Evolutionary conservation across 768 basidiomycete species (phyloP), one percentile per base, ranked within the genome.

Genomic region (Russula sp.): DNA sequence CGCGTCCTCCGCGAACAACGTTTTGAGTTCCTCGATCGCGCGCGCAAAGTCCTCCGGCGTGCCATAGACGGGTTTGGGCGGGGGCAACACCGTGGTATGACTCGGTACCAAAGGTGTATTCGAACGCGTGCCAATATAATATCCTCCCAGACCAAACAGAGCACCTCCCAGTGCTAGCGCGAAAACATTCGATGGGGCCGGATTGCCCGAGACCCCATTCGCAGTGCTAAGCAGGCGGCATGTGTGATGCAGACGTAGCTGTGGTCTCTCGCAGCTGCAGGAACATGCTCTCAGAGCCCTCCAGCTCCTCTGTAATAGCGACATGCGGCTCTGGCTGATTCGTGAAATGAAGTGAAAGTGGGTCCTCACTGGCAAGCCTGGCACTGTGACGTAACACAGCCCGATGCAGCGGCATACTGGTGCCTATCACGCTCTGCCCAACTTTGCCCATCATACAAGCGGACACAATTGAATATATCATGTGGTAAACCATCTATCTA

Each of bases 1-100:
- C 0, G 42, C 32, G 1, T 44, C 62, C 20, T 60, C 59, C 20
- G 58, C 31, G 20, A 69, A 64, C 22, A 50, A 40, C 13, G 45
- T 10, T 54, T 53, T 58, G 53, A 74, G 61, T 39, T 74, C 73
- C 16, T 61, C 49, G n/a, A 74, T 69, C 2, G 72, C 73, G 6
- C 49, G 61, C 5, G 64, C 53, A 57, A 74, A 73, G 45, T 74
- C 73, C 4, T 68, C 60, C 27, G 61, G 58, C 31, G 68, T 68
- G 7, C 73, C 73, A 45, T 70, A 72, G 45, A 63, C 52, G 0
- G 65, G 65, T 16, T 66, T 56, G 5, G 14, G n/a, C 22, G 51
- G 11, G n/a, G 20, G 14, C 11, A 56, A 27, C 6, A 10, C 47
- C 20, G 31, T 11, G n/a, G 27, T n/a, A 18, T 20, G 31, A 22